phyloP scores from a whole-genome alignment of 2,329 filamentous ascomycete species.

The Aspergillus unguis region DNA sequence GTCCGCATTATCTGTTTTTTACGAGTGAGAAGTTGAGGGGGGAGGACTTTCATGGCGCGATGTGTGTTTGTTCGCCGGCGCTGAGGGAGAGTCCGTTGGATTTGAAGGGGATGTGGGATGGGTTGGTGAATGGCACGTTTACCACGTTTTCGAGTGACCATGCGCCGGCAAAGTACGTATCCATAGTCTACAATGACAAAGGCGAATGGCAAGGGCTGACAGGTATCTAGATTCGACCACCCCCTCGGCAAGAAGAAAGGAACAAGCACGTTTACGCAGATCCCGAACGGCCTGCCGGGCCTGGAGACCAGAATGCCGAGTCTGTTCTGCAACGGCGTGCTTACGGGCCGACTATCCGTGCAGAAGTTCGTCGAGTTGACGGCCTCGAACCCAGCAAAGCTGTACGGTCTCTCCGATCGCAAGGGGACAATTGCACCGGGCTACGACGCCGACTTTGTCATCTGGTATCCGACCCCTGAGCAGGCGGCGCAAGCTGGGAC shows the following conservation, averaged over 20 bases:
- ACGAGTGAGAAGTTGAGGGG: conserved; percentile 47
- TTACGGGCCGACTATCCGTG: conserved; percentile 28
- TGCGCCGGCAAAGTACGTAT: conserved; percentile 33
- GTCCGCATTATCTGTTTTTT: conserved; percentile 58
- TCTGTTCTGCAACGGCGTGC: conserved; percentile 31
- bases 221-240: conserved; percentile 22
- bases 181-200: too few relatives aligned
- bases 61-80: conserved; percentile 54
- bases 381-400: conserved; percentile 43
- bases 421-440: conserved; percentile 44
- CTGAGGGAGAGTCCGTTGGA: conserved; percentile 49
- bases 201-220: too few relatives aligned
- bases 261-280: conserved; percentile 36
- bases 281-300: conserved; percentile 45
- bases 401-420: conserved; percentile 40
- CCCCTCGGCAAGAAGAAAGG: conserved; percentile 39
- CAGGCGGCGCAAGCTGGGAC: conserved; percentile 5
- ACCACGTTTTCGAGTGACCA: conserved; percentile 53
- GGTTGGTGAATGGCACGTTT: conserved; percentile 54
- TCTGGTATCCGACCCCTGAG: conserved; percentile 37
- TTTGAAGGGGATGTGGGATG: conserved; percentile 52
- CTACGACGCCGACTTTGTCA: conserved; percentile 44
- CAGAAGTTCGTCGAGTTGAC: conserved; percentile 47
- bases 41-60: conserved; percentile 46
- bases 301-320: conserved; percentile 43